Evolutionary conservation across 345 rosid genomes (phyloP).

Genomic region (Citrus hindsii): DNA sequence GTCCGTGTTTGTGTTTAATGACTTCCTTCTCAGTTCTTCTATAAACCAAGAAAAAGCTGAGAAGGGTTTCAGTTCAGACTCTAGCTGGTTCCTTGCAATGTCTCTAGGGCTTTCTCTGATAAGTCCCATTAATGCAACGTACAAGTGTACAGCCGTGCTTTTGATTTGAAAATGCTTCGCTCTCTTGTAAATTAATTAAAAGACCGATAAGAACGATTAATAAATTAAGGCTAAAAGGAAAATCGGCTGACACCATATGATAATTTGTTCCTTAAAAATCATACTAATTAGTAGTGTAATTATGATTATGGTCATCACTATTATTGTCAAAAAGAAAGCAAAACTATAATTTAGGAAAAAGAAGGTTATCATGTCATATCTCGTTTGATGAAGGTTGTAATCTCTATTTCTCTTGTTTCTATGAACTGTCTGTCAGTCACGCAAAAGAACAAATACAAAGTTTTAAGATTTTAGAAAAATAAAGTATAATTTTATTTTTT

Average conservation of each 20-base stretch:
- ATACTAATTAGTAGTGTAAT: conserved; percentile 22
- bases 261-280: conserved; percentile 17
- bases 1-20: conserved; percentile 4
- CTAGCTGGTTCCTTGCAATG: conserved; percentile 16
- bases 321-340: conserved; percentile 27
- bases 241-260: conserved; percentile 9
- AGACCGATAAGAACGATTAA: conserved; percentile 1
- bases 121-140: conserved; percentile 33
- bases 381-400: conserved; percentile 24
- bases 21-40: conserved; percentile 17
- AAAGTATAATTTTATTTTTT: background rate
- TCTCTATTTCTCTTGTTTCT: conserved; percentile 27
- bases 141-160: background rate
- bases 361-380: conserved; percentile 27
- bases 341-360: conserved; percentile 21
- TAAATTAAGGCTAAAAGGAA: background rate
- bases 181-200: background rate
- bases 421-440: conserved; percentile 39
- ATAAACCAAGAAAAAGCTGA: conserved; percentile 16
- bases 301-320: conserved; percentile 26
- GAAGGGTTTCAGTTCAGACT: conserved; percentile 21
- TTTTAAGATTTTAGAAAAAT: conserved; percentile 3
- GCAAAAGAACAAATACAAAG: conserved; percentile 6
- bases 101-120: conserved; percentile 46
- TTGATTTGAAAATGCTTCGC: conserved; percentile 2